Evolutionary conservation across 768 basidiomycete genomes (phyloP).

Genomic region (Phylloporus rhodoxanthus): DNA sequence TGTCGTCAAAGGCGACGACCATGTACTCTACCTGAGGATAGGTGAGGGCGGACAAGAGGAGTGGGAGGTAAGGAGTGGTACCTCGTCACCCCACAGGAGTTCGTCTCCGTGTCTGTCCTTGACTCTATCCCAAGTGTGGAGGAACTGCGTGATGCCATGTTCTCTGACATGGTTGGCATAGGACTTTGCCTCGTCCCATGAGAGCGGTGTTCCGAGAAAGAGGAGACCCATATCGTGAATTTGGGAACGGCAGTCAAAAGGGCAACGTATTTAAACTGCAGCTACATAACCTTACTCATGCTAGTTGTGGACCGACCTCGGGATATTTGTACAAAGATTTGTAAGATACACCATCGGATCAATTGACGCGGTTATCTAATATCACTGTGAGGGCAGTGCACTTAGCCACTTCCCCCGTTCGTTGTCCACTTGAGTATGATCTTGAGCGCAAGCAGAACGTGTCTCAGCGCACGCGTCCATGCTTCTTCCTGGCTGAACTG

Average conservation of each 20-base stretch:
- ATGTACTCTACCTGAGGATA: constrained; percentile 84
- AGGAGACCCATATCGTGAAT: constrained; percentile 74
- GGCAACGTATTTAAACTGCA: not conserved
- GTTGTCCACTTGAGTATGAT: constrained; percentile 85
- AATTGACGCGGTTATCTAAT: not conserved
- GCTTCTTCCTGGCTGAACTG: constrained; percentile 94
- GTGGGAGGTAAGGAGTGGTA: constrained; percentile 30
- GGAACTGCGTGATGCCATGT: constrained; percentile 93
- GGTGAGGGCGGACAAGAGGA: constrained; percentile 9
- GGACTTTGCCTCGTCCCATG: constrained; percentile 85
- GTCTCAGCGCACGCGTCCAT: constrained; percentile 91
- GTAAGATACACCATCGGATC: constrained; percentile 9
- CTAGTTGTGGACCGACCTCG: not conserved
- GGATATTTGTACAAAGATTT: too few species aligned
- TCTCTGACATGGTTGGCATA: constrained; percentile 83
- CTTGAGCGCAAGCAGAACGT: constrained; percentile 85
- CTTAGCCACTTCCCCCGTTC: constrained; percentile 60
- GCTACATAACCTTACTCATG: constrained; percentile 15
- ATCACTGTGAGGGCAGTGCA: not conserved
- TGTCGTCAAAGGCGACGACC: constrained; percentile 81
- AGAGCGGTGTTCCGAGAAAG: constrained; percentile 85
- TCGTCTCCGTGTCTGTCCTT: constrained; percentile 90
- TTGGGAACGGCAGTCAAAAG: not conserved
- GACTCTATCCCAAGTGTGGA: constrained; percentile 87
- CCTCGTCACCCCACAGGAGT: constrained; percentile 98